These are phyloP conservation scores for Dipteronia sinensis DNA, from an alignment of 345 rosid species.

Conservation along the genomic window DNA sequence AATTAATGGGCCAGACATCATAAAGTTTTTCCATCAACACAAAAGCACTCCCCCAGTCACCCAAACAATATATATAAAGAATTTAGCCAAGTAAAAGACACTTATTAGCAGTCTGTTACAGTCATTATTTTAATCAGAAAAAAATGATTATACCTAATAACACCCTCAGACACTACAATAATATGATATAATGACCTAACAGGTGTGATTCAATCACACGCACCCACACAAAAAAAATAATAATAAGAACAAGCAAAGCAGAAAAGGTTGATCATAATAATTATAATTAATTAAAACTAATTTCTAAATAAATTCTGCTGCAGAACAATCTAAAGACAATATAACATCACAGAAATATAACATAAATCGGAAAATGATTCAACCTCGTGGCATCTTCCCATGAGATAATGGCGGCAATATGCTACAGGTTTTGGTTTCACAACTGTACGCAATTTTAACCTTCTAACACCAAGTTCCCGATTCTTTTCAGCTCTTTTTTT, in stretches of 20 bases:
- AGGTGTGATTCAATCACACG: neutral
- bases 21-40: neutral
- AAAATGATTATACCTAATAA: neutral
- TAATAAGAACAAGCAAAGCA: conserved; percentile 3
- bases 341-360: conserved; percentile 1
- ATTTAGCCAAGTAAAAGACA: neutral
- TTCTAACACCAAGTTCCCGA: conserved; percentile 74
- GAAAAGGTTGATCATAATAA: neutral
- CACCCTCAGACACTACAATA: neutral
- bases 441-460: conserved; percentile 69
- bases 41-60: neutral
- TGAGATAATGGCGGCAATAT: conserved; percentile 73
- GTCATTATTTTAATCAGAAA: neutral
- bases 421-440: conserved; percentile 56
- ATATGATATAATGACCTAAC: neutral
- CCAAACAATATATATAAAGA: neutral
- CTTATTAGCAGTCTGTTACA: neutral
- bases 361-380: conserved; percentile 7
- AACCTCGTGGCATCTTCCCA: conserved; percentile 87
- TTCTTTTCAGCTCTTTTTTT: conserved; percentile 77
- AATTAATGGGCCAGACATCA: neutral
- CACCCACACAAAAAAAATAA: neutral
- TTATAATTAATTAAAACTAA: neutral
- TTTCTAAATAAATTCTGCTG: neutral
- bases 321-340: conserved; percentile 10